Evolutionary conservation across 352 stramenopile species (phyloP).

Genomic region (Pythium folliculosum): DNA sequence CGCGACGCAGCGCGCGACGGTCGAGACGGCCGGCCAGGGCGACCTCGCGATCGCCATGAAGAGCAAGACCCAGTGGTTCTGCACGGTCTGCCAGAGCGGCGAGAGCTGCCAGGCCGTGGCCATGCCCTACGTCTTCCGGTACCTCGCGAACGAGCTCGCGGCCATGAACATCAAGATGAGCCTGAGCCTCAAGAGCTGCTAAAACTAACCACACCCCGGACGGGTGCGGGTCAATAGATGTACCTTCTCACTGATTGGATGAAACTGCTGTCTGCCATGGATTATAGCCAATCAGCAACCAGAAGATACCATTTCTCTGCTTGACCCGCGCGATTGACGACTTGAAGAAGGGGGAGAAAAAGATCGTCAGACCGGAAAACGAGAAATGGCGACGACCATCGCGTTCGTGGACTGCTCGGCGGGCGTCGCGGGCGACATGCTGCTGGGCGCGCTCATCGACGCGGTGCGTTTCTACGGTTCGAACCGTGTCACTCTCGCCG

Average conservation of each 20-base stretch:
- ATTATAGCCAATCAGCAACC: constrained; percentile 18
- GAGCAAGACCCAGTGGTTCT: constrained; percentile 86
- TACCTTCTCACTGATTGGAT: constrained; percentile 15
- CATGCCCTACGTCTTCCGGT: constrained; percentile 99
- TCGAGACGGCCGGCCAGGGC: constrained; percentile 80
- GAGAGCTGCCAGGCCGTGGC: constrained; percentile 92
- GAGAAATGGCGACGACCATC: constrained; percentile 36
- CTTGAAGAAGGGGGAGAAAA: no score
- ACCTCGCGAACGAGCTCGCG: constrained; percentile 98
- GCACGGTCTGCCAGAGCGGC: constrained; percentile 84
- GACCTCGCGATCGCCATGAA: constrained; percentile 89
- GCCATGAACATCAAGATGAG: constrained; percentile 99
- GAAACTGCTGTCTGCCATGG: neutral
- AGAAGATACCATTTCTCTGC: neutral
- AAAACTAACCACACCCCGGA: neutral
- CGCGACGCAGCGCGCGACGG: constrained; percentile 78
- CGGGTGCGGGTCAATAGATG: constrained; percentile 23
- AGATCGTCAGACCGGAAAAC: neutral
- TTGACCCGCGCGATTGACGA: no score
- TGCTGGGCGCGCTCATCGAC: constrained; percentile 88
- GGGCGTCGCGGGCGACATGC: constrained; percentile 91
- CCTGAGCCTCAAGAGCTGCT: constrained; percentile 82
- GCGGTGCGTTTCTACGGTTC: constrained; percentile 50
- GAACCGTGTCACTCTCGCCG: neutral
- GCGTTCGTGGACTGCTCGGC: constrained; percentile 91